Conservation (phyloP, 2,329 filamentous ascomycete species). For the Scleromitrula shiraiana region DNA sequence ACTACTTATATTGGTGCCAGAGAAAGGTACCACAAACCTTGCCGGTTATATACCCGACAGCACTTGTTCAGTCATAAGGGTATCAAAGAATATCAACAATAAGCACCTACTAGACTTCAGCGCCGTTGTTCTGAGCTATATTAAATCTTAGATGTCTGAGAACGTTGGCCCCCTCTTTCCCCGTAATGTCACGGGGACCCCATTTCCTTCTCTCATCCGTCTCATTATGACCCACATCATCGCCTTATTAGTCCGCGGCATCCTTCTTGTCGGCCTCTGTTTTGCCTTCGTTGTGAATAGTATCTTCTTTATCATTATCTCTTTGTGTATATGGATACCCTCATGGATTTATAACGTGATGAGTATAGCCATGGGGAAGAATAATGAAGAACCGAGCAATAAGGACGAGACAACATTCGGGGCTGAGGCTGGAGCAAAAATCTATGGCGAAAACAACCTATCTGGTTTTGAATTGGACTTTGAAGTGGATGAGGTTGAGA, state of each 20-base stretch:
- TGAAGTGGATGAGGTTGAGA: neutral
- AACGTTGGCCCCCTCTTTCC: neutral
- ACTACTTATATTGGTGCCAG: too few relatives aligned
- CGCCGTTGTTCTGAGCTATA: too few relatives aligned
- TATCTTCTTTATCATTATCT: neutral
- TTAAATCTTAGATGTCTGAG: neutral
- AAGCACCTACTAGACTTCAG: too few relatives aligned
- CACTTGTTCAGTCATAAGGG: too few relatives aligned
- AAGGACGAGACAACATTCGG: neutral
- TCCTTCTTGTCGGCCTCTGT: neutral
- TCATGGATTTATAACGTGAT: neutral
- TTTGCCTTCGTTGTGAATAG: neutral
- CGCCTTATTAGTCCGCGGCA: neutral
- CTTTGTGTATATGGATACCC: constrained; percentile 1
- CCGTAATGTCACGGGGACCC: neutral
- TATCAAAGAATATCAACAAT: too few relatives aligned
- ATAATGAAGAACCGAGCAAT: neutral
- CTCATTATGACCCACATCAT: neutral
- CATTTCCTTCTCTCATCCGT: neutral
- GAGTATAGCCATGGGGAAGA: neutral
- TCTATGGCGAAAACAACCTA: neutral
- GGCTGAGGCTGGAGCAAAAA: neutral
- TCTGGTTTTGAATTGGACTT: neutral
- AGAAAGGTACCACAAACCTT: too few relatives aligned
- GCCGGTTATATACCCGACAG: too few relatives aligned